These are phyloP conservation scores for Aspergillus fumigatiaffinis DNA, from an alignment of 2,329 filamentous ascomycete genomes.

Conservation along the genomic window DNA sequence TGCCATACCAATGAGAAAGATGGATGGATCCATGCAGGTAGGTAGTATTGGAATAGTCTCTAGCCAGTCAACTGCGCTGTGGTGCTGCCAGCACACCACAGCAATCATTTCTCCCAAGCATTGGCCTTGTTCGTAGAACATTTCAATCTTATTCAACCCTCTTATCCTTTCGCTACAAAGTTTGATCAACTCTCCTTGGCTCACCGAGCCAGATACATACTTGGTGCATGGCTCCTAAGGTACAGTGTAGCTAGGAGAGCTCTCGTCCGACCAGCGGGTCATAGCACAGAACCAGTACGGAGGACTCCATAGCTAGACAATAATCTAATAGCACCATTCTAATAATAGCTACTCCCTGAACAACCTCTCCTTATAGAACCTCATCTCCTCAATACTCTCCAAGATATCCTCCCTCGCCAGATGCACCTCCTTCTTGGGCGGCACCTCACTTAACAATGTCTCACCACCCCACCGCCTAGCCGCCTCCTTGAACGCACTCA, in stretches of 20 bases:
- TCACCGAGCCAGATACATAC: neutral
- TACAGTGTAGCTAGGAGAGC: neutral
- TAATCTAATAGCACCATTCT: no score
- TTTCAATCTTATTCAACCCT: no score
- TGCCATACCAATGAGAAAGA: neutral
- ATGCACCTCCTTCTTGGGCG: conserved; percentile 72
- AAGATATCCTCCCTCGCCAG: conserved; percentile 85
- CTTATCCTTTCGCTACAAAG: neutral
- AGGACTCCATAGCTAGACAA: no score
- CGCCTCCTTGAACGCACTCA: conserved; percentile 89
- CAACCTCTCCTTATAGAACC: conserved; percentile 70
- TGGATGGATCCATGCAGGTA: neutral
- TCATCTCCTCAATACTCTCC: conserved; percentile 90
- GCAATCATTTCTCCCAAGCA: neutral
- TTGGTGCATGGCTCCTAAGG: neutral
- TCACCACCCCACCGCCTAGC: conserved; percentile 71
- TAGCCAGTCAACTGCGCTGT: neutral
- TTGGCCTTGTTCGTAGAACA: neutral
- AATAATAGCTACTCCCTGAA: conserved; percentile 45
- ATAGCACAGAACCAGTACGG: neutral
- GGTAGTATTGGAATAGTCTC: no score
- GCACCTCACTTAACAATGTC: conserved; percentile 59
- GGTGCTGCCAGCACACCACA: neutral
- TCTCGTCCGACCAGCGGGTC: neutral
- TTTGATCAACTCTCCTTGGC: neutral